Base-by-base conservation (phyloP, 2,329 filamentous ascomycete genomes). In the Fusarium guadeloupense region DNA sequence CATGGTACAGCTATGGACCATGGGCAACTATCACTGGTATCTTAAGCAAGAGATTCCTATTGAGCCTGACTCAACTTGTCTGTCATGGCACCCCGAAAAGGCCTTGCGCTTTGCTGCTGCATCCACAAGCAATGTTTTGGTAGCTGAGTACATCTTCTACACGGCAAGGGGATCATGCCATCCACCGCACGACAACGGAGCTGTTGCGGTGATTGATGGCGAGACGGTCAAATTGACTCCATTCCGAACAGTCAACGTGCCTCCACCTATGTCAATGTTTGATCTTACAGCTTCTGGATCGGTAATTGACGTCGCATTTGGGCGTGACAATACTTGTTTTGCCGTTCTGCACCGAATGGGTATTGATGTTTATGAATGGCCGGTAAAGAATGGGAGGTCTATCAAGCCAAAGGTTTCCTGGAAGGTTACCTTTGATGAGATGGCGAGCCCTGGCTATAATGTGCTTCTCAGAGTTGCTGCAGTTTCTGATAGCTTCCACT, bases 21-120 rank as follows among this genome's bases (percentile, higher is more conserved):
- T 90, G 83, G 91, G 92, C 17, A 99, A 99, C 74, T 99, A 99
- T 68, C 92, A 98, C 73, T 99, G 95, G 85, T 98, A 98, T 74
- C 81, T 99, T 14, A 99, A 99, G 78, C 93, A 97, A 73, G 93
- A 97, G 72, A 81, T 97, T 7, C 76, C 79, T 7, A 77, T 83
- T 7, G 67, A 74, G 8, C 69, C 67, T 12, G 65, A 69, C 4
- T 68, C 75, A 33, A 45, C 70, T 40, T 67, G 72, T 33, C 63
- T 86, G n/a, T 72, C 80, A 1, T 99, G 95, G 95, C 92, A 99
- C 74, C 86, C 92, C 2, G 95, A 98, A 72, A 93, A 90, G 73
- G 79, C 93, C 4, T 78, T 97, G 28, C 85, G 86, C 13, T 81
- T 95, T 42, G 81, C 85, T 16, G 77, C 85, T 9, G 81, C 83